Conservation (phyloP, 805 yeast species). For the Dipodascopsis uninucleata region DNA sequence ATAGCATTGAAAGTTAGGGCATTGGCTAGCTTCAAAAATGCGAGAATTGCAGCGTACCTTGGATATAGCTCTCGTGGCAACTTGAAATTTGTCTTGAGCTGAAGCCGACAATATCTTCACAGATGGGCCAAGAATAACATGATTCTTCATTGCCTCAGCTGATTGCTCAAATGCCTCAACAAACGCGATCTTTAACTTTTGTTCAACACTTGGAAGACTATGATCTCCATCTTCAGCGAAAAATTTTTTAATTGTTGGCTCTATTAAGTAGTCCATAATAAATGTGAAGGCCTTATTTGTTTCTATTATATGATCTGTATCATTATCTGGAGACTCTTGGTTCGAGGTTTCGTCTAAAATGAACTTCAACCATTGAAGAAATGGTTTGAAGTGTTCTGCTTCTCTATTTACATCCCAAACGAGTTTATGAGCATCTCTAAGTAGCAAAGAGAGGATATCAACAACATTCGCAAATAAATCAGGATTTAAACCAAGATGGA, state of each 20-base stretch:
- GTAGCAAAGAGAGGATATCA: slow-evolving; percentile 11
- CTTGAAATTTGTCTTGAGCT: neutral
- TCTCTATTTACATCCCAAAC: slow-evolving; percentile 23
- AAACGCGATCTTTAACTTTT: neutral
- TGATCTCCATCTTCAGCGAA: neutral
- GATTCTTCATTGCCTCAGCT: slow-evolving; percentile 23
- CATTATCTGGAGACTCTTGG: slow-evolving; percentile 6
- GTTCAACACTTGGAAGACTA: neutral
- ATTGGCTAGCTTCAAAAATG: no score
- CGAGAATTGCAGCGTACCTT: neutral
- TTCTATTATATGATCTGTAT: slow-evolving; percentile 12
- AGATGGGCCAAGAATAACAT: slow-evolving; percentile 17
- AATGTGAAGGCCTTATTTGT: slow-evolving; percentile 17
- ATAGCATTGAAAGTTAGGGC: no score
- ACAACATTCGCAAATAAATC: slow-evolving; percentile 13
- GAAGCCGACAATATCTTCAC: neutral
- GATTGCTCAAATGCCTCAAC: slow-evolving; percentile 16
- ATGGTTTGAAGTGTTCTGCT: slow-evolving; percentile 12
- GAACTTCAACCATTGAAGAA: slow-evolving; percentile 24
- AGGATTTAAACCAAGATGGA: slow-evolving; percentile 23
- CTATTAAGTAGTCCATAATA: slow-evolving; percentile 8
- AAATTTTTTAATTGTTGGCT: slow-evolving; percentile 5
- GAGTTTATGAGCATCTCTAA: slow-evolving; percentile 9
- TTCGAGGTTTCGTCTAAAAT: slow-evolving; percentile 10
- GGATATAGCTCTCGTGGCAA: slow-evolving; percentile 4